A percentile compares a stretch with the other conserved stretches of the same genome.
Evolutionary conservation across 192 early-diverging fungal genomes (phyloP).

Genomic region (Podila epicladia): DNA sequence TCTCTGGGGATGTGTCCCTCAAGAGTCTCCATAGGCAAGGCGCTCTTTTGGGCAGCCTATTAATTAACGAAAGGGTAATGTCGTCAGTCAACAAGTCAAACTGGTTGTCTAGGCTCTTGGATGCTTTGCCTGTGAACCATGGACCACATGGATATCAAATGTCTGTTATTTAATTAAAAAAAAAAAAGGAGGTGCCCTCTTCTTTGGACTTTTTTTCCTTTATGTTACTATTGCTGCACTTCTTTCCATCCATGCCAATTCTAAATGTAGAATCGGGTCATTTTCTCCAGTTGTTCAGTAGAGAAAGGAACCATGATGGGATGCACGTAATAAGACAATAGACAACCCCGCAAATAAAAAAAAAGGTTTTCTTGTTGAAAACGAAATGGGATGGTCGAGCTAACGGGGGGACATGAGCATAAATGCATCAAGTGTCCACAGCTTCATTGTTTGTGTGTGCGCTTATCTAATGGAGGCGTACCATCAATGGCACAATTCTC

Average conservation of each 20-base stretch:
- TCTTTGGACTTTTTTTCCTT: background rate
- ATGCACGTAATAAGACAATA: background rate
- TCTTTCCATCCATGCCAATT: background rate
- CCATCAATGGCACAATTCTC: too few relatives aligned
- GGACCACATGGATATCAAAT: too few relatives aligned
- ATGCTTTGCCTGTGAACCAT: too few relatives aligned
- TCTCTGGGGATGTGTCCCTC: constrained; percentile 70
- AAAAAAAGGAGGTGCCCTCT: background rate
- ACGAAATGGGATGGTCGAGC: background rate
- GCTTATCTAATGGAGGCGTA: too few relatives aligned
- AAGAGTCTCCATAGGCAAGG: constrained; percentile 56
- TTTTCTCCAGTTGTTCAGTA: constrained; percentile 5
- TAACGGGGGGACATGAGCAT: background rate
- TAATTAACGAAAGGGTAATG: background rate
- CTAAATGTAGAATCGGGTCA: background rate
- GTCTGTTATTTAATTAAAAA: background rate
- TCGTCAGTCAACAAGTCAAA: too few relatives aligned
- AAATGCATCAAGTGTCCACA: background rate
- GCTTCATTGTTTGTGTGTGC: too few relatives aligned
- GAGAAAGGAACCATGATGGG: constrained; percentile 1
- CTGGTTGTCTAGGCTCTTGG: too few relatives aligned
- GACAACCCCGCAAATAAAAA: constrained; percentile 2
- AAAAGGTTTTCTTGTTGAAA: constrained; percentile 1
- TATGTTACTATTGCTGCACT: background rate
- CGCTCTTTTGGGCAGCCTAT: constrained; percentile 61